Percentiles rank a stretch among this genome's conserved stretches.
These are phyloP conservation scores for Cryphonectria radicalis DNA, from an alignment of 2,329 filamentous ascomycete genomes.

Conservation along the genomic window DNA sequence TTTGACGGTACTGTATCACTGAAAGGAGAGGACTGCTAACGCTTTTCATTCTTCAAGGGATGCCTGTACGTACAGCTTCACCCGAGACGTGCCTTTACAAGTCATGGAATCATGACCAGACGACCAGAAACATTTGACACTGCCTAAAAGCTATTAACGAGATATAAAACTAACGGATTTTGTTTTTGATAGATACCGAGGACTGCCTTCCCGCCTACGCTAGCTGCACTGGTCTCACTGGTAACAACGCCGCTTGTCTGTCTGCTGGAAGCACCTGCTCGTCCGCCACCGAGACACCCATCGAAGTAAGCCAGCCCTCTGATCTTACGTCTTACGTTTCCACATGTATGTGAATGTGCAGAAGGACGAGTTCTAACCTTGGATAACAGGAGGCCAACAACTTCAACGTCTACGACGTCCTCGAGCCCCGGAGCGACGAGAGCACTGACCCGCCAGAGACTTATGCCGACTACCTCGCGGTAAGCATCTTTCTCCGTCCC, in stretches of 20 bases:
- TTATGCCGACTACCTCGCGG: constrained; percentile 47
- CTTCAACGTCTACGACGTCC: constrained; percentile 53
- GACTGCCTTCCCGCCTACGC: constrained; percentile 33
- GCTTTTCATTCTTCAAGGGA: neutral
- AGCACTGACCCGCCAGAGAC: constrained; percentile 45
- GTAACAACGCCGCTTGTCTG: constrained; percentile 40
- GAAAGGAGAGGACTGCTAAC: constrained; percentile 1
- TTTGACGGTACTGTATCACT: neutral
- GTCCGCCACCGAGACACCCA: constrained; percentile 34
- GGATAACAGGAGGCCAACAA: constrained; percentile 30
- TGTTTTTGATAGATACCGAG: constrained; percentile 27
- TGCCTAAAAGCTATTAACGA: neutral
- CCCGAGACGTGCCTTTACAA: neutral
- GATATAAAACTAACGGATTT: neutral
- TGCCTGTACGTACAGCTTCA: constrained; percentile 4
- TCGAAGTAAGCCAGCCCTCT: constrained; percentile 22
- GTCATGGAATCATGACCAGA: neutral
- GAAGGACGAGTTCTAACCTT: neutral
- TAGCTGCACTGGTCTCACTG: constrained; percentile 31
- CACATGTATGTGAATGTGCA: too few species aligned
- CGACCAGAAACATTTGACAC: neutral
- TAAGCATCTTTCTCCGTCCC: neutral
- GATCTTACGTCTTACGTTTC: neutral
- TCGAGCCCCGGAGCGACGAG: constrained; percentile 36
- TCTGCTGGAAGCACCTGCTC: constrained; percentile 36